Conservation (phyloP, 345 rosid genomes). For the Arabis alpina region DNA sequence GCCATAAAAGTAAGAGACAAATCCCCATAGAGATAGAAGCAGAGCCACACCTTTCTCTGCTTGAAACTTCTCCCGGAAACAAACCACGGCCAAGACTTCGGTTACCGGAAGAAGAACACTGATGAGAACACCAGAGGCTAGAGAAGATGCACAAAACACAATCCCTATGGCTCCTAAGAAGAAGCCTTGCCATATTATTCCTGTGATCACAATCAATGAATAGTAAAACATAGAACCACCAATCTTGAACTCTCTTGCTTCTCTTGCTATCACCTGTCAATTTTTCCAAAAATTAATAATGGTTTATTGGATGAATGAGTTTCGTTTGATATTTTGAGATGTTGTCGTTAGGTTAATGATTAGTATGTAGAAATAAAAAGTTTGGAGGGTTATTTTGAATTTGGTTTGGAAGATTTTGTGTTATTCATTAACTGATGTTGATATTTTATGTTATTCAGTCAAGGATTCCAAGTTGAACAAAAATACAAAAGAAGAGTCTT, state of each 20-base stretch:
- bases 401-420: too few species aligned
- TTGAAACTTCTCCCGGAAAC: slow-evolving; percentile 65
- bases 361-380: too few species aligned
- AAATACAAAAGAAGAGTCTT: too few species aligned
- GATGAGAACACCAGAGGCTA: slow-evolving; percentile 58
- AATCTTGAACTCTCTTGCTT: slow-evolving; percentile 56
- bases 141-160: slow-evolving; percentile 60
- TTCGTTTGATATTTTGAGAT: too few species aligned
- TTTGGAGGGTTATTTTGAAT: too few species aligned
- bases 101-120: slow-evolving; percentile 61
- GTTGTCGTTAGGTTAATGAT: too few species aligned
- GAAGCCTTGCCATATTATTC: slow-evolving; percentile 55
- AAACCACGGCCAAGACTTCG: slow-evolving; percentile 66
- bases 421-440: too few species aligned
- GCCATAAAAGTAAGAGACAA: slow-evolving; percentile 76
- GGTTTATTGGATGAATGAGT: too few species aligned
- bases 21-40: slow-evolving; percentile 72
- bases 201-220: slow-evolving; percentile 43
- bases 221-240: slow-evolving; percentile 57
- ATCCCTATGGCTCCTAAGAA: slow-evolving; percentile 66
- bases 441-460: too few species aligned
- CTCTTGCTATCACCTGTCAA: slow-evolving; percentile 59
- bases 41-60: slow-evolving; percentile 74
- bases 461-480: too few species aligned
- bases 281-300: background rate